These are phyloP conservation scores for carrot (Daucus carota) DNA, from an alignment of 129 eudicot species.

Conservation along the genomic window DH1_v3.0 NC_030385.2:44908501-44909000, in stretches of 20 bases:
- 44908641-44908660: slow-evolving; percentile 34
- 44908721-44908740: slow-evolving; percentile 50
- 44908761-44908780: slow-evolving; percentile 52
- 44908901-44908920: too few species aligned
- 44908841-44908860: slow-evolving; percentile 39
- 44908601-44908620: not conserved
- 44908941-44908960: too few species aligned
- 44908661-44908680: slow-evolving; percentile 43
- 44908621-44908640: slow-evolving; percentile 31
- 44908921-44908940: too few species aligned
- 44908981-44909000: too few species aligned
- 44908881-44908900: too few species aligned
- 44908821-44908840: slow-evolving; percentile 41
- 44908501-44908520: too few species aligned
- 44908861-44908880: too few species aligned
- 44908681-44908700: slow-evolving; percentile 43
- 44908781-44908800: slow-evolving; percentile 48
- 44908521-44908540: too few species aligned
- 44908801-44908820: slow-evolving; percentile 65
- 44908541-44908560: too few species aligned
- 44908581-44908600: not conserved
- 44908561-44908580: too few species aligned
- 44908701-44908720: slow-evolving; percentile 39
- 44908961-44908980: too few species aligned
- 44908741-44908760: slow-evolving; percentile 43